Percentiles rank a stretch among this genome's conserved stretches.
phyloP scores from a whole-genome alignment of 257 asterid species.

The Solanum paucissectum region DNA sequence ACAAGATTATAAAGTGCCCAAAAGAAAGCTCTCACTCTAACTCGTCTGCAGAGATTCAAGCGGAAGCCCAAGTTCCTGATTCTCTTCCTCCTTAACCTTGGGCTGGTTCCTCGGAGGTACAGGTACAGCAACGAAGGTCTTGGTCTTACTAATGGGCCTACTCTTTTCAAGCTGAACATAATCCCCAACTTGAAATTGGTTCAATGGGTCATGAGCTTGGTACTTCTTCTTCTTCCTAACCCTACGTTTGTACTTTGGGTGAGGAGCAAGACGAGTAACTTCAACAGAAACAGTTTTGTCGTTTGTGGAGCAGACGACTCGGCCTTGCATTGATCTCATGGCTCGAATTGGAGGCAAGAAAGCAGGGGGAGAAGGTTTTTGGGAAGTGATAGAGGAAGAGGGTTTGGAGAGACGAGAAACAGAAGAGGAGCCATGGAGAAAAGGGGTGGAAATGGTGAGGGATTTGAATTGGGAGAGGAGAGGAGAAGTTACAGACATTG shows the following conservation, averaged over 20 bases:
- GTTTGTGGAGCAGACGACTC: conserved; percentile 61
- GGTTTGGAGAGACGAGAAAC: conserved; percentile 30
- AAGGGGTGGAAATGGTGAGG: conserved; percentile 38
- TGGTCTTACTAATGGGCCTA: conserved; percentile 79
- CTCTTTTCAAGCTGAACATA: conserved; percentile 67
- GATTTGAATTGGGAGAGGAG: conserved; percentile 46
- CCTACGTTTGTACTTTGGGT: conserved; percentile 94
- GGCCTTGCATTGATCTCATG: conserved; percentile 61
- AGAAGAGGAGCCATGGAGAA: conserved; percentile 68
- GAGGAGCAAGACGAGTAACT: conserved; percentile 77
- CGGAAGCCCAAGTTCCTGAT: conserved; percentile 18
- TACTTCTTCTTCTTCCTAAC: conserved; percentile 87
- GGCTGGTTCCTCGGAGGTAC: conserved; percentile 18
- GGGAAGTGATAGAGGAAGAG: conserved; percentile 8
- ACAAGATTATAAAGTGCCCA: not conserved
- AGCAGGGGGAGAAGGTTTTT: conserved; percentile 18
- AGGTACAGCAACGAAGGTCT: conserved; percentile 61
- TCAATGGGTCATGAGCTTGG: conserved; percentile 86
- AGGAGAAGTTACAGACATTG: conserved; percentile 42
- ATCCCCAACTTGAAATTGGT: conserved; percentile 83
- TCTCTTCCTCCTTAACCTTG: conserved; percentile 13
- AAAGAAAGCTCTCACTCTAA: not conserved
- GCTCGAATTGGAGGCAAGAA: conserved; percentile 48
- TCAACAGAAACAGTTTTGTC: conserved; percentile 93
- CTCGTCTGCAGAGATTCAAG: conserved; percentile 10